phyloP scores from a whole-genome alignment of 1,284 basidiomycete genomes.

The Cronartium ribicola region DNA sequence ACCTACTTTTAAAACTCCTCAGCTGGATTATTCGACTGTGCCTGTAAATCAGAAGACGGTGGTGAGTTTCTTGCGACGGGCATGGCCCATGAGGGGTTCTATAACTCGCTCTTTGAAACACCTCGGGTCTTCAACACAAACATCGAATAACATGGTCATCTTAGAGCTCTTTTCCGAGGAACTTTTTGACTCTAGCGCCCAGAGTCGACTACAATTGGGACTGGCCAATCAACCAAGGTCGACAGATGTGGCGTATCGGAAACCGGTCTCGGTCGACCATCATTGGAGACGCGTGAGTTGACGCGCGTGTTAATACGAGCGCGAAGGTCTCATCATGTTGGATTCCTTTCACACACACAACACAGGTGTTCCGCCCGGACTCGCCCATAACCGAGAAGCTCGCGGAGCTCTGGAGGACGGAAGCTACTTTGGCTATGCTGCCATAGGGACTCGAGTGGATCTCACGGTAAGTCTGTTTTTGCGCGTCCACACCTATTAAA shows the following conservation, averaged over 20 bases:
- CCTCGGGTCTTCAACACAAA: too few relatives aligned
- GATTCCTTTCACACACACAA: background rate
- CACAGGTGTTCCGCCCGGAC: slow-evolving; percentile 21
- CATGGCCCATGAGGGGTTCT: slow-evolving; percentile 26
- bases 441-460: slow-evolving; percentile 18
- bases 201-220: slow-evolving; percentile 21
- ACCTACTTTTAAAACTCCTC: slow-evolving; percentile 21
- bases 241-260: slow-evolving; percentile 13
- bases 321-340: background rate
- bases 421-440: slow-evolving; percentile 15
- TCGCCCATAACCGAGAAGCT: background rate
- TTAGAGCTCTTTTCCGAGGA: too few relatives aligned
- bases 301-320: background rate
- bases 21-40: background rate
- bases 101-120: slow-evolving; percentile 5
- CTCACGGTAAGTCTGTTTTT: background rate
- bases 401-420: slow-evolving; percentile 8
- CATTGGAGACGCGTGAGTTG: slow-evolving; percentile 21
- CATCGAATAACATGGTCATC: too few relatives aligned
- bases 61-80: slow-evolving; percentile 21
- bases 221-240: slow-evolving; percentile 7
- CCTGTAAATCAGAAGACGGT: background rate
- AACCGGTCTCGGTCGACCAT: slow-evolving; percentile 1
- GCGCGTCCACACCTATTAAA: background rate
- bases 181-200: too few relatives aligned